These are phyloP conservation scores for Arthrobotrys conoides DNA, from an alignment of 2,329 filamentous ascomycete genomes.

Conservation along the genomic window DNA sequence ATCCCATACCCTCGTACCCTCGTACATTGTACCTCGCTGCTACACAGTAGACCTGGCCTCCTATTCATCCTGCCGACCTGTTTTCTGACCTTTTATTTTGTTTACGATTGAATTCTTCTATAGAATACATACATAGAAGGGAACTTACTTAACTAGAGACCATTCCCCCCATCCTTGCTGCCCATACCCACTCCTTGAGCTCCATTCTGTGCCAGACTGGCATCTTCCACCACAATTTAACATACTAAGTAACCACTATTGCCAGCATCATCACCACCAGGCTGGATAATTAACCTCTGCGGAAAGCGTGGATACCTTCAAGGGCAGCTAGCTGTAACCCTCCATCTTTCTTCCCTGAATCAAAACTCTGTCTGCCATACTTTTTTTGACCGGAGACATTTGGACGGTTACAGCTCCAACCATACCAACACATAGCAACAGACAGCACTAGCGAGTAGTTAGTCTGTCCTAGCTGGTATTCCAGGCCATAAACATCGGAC, in stretches of 20 bases:
- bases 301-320: conserved; percentile 4
- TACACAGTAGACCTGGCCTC: conserved; percentile 18
- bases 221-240: conserved; percentile 20
- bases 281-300: background rate
- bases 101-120: conserved; percentile 30
- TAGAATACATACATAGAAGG: background rate
- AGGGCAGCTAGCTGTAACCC: conserved; percentile 4
- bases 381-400: conserved; percentile 25
- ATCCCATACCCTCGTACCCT: conserved; percentile 28
- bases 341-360: background rate
- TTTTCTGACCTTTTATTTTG: conserved; percentile 46
- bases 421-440: conserved; percentile 36
- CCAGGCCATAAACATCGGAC: conserved; percentile 9
- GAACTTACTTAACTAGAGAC: conserved; percentile 16
- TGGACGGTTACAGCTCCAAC: conserved; percentile 12
- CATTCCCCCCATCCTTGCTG: conserved; percentile 20
- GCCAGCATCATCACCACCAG: background rate
- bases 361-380: conserved; percentile 4
- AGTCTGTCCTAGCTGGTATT: background rate
- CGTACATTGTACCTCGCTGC: no score
- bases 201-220: conserved; percentile 44
- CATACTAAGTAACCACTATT: background rate
- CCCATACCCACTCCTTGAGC: conserved; percentile 20
- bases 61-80: conserved; percentile 44
- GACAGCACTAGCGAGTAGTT: background rate